Base-by-base conservation (phyloP, 2,329 filamentous ascomycete genomes). In the Ophiostoma quercus region DNA sequence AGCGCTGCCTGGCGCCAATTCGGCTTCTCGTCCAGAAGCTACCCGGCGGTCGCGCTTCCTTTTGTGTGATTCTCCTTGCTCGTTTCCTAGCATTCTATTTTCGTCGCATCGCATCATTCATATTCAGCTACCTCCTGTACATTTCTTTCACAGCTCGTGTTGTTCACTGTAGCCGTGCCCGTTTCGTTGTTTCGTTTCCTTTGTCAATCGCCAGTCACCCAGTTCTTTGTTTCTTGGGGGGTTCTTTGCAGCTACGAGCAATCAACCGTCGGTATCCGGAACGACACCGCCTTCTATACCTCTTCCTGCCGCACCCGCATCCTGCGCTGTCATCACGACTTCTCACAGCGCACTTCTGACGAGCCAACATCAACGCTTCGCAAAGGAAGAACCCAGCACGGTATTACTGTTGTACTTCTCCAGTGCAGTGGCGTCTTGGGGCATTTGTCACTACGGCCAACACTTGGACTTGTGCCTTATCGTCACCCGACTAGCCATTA, bases 211-310 rank as follows among this genome's bases (percentile, higher is more conserved):
- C 22, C 11, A 25, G n/a, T 57, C 51, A 9, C 12, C 51, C 51
- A 12, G 11, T 25, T 3, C 51, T 57, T 57, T 25, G n/a, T 7
- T 25, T n/a, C 25, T 29, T 29, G 25, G 34, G 34, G 34, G 34
- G 4, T 34, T 57, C 51, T 25, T 25, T 57, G 1, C n/a, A 25
- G 51, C 51, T 9, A 9, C 6, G 7, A 22, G 11, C 51, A 25
- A 57, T 57, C 51, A 57, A 57, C 51, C 51, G 51, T 25, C 22
- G 11, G n/a, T 57, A 62, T 3, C 57, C 57, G 57, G 25, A 62
- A n/a, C 25, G 57, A 62, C 57, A 62, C 57, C 57, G 57, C 57
- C 57, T 32, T 25, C 51, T 12, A n/a, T 57, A 22, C 51, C 51
- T 22, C 51, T 51, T 51, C 9, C 51, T 25, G n/a, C 51, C 51